Evolutionary conservation across 1,284 basidiomycete genomes (phyloP), one percentile per base, ranked within the genome.

Genomic region (Earliella scabrosa): DNA sequence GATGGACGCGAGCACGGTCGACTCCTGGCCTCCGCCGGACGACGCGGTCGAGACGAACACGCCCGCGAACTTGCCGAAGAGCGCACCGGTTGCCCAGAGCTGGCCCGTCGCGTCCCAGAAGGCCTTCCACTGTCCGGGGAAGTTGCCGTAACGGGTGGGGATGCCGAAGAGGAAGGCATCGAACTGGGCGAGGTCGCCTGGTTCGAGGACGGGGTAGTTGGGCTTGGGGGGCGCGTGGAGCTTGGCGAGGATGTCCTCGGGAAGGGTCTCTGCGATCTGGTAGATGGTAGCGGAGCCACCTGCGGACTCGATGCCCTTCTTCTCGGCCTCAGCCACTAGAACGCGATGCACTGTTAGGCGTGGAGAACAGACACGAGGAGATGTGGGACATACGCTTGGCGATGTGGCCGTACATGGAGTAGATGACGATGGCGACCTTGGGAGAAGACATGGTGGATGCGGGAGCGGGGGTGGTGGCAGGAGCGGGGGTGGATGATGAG

Each of bases 221-320:
- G 85, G 80, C 70, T 88, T 90, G 38, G 86, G 68, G 9, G 88
- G 85, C 1, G 92, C 94, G 75, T 89, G 74, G 84, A 97, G 86
- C 75, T 87, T 85, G 58, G 71, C 71, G 54, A 97, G 80, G 57
- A 97, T 76, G 24, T 93, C 90, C n/a, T 85, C 73, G 2, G 88
- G 71, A 53, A 97, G 87, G 8, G 93, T 97, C 79, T 98, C 95
- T 52, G 87, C 76, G 66, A 96, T 86, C 73, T 92, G 88, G 77
- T 82, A 92, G 64, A 93, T 88, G 47, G 82, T 85, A 27, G 81
- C 87, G 10, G 72, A 74, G 35, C 92, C 95, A 40, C 93, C 95
- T 26, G 88, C 82, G 9, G 73, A 68, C 69, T 85, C 82, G 64
- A 92, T 75, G 60, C 93, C 94, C 31, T 72, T 76, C 76, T 91